A percentile compares a stretch with the other conserved stretches of the same genome.
Conservation (phyloP, 208 protist species). For the Trypanosoma platydactyli region DNA sequence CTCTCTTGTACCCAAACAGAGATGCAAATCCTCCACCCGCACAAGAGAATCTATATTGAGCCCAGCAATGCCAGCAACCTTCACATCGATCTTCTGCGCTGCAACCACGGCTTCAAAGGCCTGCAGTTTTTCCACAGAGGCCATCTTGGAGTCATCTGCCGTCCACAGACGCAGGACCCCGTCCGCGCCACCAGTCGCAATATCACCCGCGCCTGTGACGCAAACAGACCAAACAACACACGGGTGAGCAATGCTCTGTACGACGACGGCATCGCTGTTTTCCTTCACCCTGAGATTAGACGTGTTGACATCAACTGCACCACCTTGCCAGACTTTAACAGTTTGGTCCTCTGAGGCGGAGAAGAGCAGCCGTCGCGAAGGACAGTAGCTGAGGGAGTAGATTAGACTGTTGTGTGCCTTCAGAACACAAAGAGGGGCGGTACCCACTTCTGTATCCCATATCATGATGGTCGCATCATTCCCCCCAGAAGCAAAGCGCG, state of each 20-base stretch:
- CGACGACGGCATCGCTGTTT: conserved; percentile 23
- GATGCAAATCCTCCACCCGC: conserved; percentile 47
- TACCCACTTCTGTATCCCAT: conserved; percentile 34
- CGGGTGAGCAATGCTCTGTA: conserved; percentile 87
- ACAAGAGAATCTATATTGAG: conserved; percentile 37
- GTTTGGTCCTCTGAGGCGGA: conserved; percentile 87
- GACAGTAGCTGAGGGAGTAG: conserved; percentile 62
- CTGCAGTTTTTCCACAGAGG: conserved; percentile 62
- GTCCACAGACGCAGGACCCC: conserved; percentile 91
- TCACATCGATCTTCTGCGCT: conserved; percentile 63
- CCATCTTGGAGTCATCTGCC: conserved; percentile 42
- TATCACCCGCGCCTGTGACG: conserved; percentile 46
- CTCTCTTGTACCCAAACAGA: conserved; percentile 36
- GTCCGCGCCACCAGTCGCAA: conserved; percentile 85
- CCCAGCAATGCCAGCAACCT: conserved; percentile 31
- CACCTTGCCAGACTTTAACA: conserved; percentile 69
- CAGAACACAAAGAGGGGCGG: conserved; percentile 26
- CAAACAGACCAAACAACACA: conserved; percentile 90
- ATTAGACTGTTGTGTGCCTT: conserved; percentile 66
- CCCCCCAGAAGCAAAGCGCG: conserved; percentile 54
- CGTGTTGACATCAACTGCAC: background rate
- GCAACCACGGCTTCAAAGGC: conserved; percentile 50
- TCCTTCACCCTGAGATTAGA: background rate
- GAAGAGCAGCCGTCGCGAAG: conserved; percentile 51
- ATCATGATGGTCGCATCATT: conserved; percentile 67